Evolutionary conservation across 108 stramenopile species (phyloP), one percentile per base, ranked within the genome.

Genomic region (Nitzschia inconspicua): DNA sequence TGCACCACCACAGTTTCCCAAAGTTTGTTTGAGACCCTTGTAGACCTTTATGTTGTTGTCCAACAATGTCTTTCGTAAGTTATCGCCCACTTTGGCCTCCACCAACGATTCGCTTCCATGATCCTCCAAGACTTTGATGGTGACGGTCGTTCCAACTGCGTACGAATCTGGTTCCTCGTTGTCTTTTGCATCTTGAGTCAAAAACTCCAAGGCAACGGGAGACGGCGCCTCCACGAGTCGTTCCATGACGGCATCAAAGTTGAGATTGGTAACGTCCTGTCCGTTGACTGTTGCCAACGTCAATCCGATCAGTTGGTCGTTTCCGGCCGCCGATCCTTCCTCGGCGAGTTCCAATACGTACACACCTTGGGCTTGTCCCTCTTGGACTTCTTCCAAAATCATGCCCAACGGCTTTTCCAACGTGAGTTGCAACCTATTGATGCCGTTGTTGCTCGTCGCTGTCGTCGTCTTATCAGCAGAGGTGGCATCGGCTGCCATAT

Each of bases 241-340:
- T 19, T 74, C 73, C 90, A 91, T 88, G 28, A 88, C 85, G 19
- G 76, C 80, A 50, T 91, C 90, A 64, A 91, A 85, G 19, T 41
- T 47, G 44, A 80, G 40, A 19, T n/a, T 30, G 0, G 66, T 69
- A 2, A 88, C 86, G 51, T 88, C 76, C 40, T 65, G 27, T 19
- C 76, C 86, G 72, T 68, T 76, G 26, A 91, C 85, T 0, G 49
- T 60, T 0, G 40, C 35, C 37, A 87, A 39, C 56, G 60, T 67
- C 20, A 52, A 39, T 50, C 78, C 77, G 10, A 68, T 37, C 3
- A 87, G 44, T 57, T 69, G 28, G n/a, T 73, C 57, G 31, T 44
- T 63, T 3, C 36, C 34, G 0, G 60, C 51, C 3, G 89, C 85
- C 0, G 84, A 83, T 44, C 90, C 90, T 4, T 60, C 82, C 26